These are phyloP conservation scores for Helotiales sp. DNA, from an alignment of 2,329 filamentous ascomycete genomes.

Conservation along the genomic window DNA sequence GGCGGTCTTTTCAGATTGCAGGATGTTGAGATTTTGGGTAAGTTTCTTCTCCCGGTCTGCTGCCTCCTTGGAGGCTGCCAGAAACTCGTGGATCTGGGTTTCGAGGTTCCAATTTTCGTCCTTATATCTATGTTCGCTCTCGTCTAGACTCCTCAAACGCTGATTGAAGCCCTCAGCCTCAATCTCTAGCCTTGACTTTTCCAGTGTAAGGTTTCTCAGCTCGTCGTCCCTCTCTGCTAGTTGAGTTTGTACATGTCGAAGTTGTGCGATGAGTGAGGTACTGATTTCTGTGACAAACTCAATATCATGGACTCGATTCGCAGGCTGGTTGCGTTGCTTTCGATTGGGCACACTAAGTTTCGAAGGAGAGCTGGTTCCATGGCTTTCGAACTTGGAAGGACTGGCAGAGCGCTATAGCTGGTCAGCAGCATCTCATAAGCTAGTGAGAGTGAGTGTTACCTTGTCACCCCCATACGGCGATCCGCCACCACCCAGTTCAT, in stretches of 20 bases:
- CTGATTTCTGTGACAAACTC: slow-evolving; percentile 99
- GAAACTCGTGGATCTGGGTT: slow-evolving; percentile 83
- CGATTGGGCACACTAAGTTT: slow-evolving; percentile 86
- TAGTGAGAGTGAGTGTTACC: slow-evolving; percentile 35
- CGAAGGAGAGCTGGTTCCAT: slow-evolving; percentile 81
- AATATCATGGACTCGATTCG: slow-evolving; percentile 89
- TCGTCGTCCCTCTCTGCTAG: slow-evolving; percentile 87
- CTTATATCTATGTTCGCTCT: slow-evolving; percentile 94
- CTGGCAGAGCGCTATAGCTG: slow-evolving; percentile 63
- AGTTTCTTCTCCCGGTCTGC: slow-evolving; percentile 83
- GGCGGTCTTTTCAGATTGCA: slow-evolving; percentile 73
- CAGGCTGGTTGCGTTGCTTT: slow-evolving; percentile 86
- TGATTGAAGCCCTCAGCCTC: slow-evolving; percentile 79
- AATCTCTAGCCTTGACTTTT: slow-evolving; percentile 78
- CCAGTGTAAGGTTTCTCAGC: slow-evolving; percentile 70
- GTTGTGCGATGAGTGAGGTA: slow-evolving; percentile 89
- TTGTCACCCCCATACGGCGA: slow-evolving; percentile 48
- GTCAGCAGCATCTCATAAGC: slow-evolving; percentile 22
- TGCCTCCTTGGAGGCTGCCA: slow-evolving; percentile 71
- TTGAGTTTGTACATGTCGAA: slow-evolving; percentile 83
- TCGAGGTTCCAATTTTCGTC: slow-evolving; percentile 99
- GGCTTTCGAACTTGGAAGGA: slow-evolving; percentile 78
- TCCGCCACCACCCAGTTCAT: slow-evolving; percentile 48
- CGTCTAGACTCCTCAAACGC: slow-evolving; percentile 78
- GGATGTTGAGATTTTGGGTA: slow-evolving; percentile 66